phyloP scores from a whole-genome alignment of 805 yeast genomes.

The Gaillardinia entomophila region DNA sequence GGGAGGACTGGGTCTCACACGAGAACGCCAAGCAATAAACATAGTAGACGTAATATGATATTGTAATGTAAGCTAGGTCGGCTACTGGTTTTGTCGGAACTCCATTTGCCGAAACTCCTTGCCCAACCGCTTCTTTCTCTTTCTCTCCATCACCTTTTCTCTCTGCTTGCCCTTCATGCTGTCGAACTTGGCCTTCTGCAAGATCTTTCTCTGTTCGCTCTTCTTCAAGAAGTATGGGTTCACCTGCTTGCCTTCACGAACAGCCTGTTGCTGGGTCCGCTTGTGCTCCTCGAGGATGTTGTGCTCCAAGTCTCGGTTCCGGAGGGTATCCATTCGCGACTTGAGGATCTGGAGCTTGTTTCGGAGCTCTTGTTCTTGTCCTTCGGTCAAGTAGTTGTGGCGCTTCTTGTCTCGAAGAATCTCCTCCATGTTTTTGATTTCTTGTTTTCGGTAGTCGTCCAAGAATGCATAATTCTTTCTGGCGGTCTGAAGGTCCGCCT shows the following conservation, averaged over 20 bases:
- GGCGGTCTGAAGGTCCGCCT: constrained; percentile 60
- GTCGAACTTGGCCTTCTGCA: constrained; percentile 75
- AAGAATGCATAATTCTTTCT: constrained; percentile 79
- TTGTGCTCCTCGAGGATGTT: constrained; percentile 60
- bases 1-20: constrained; percentile 69
- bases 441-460: constrained; percentile 78
- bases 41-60: too few relatives aligned
- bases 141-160: constrained; percentile 80
- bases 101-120: constrained; percentile 61
- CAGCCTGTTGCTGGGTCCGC: constrained; percentile 39
- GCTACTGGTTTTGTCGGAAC: constrained; percentile 11
- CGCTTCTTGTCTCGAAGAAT: constrained; percentile 51
- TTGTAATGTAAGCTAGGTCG: too few relatives aligned
- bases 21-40: constrained; percentile 18
- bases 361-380: constrained; percentile 49
- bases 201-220: constrained; percentile 65
- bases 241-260: constrained; percentile 45
- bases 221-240: constrained; percentile 56
- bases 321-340: constrained; percentile 62
- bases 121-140: constrained; percentile 79
- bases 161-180: constrained; percentile 65
- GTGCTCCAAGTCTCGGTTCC: constrained; percentile 69
- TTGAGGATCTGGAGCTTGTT: constrained; percentile 55
- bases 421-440: constrained; percentile 54
- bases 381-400: constrained; percentile 31